A percentile compares a stretch with the other conserved stretches of the same genome.
phyloP scores from a whole-genome alignment of 768 basidiomycete genomes.

The Lentinula sp. region DNA sequence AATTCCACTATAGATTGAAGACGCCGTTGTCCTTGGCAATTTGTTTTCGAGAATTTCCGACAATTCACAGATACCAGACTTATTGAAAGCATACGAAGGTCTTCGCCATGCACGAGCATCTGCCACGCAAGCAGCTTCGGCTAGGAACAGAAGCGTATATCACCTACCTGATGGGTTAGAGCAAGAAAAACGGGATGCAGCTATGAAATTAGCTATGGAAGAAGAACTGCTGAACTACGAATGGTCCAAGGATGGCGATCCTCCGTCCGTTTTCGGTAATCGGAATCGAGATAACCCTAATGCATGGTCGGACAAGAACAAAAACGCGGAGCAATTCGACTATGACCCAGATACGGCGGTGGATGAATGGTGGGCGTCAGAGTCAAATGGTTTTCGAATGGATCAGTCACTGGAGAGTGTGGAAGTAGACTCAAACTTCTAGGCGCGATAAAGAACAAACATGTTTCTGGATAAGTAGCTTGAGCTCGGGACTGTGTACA shows the following conservation, averaged over 20 bases:
- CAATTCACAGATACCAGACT: conserved; percentile 19
- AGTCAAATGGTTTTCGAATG: neutral
- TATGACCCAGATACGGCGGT: conserved; percentile 50
- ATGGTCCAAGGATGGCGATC: neutral
- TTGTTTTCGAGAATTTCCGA: conserved; percentile 6
- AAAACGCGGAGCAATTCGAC: conserved; percentile 40
- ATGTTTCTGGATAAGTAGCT: no score
- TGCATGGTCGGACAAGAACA: conserved; percentile 52
- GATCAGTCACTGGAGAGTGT: no score
- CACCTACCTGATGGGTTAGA: conserved; percentile 50
- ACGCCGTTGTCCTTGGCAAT: conserved; percentile 27
- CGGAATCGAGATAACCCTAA: conserved; percentile 31
- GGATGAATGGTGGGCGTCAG: conserved; percentile 41
- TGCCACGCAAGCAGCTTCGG: conserved; percentile 40
- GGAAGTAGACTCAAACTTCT: no score
- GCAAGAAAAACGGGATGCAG: conserved; percentile 43
- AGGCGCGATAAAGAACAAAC: no score
- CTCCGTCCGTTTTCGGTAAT: neutral
- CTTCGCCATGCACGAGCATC: conserved; percentile 46
- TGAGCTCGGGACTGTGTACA: no score
- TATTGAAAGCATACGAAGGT: conserved; percentile 46
- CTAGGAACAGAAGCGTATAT: conserved; percentile 47
- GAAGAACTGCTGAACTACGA: conserved; percentile 21
- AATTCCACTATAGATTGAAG: conserved; percentile 19
- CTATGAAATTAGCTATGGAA: conserved; percentile 45